Evolutionary conservation across 768 basidiomycete species (phyloP).

Genomic region (Lyophyllum atratum): DNA sequence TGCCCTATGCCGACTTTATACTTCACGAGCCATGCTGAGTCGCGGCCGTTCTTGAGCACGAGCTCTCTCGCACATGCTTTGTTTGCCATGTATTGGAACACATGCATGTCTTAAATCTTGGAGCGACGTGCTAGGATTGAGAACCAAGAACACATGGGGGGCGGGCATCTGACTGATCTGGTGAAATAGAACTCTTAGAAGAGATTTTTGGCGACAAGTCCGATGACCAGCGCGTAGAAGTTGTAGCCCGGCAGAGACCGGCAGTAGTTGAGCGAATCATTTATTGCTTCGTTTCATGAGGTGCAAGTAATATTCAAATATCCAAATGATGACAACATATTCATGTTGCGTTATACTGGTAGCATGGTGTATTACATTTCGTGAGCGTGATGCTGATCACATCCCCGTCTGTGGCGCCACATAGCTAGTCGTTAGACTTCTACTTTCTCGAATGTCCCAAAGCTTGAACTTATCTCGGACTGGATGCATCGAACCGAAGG

Average conservation of each 20-base stretch:
- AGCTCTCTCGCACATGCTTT: neutral
- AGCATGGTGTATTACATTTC: no score
- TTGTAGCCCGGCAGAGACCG: neutral
- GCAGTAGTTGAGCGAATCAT: neutral
- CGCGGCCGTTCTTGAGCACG: neutral
- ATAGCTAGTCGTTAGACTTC: no score
- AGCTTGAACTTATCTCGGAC: no score
- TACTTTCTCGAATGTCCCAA: no score
- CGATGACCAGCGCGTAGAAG: neutral
- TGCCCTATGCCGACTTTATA: neutral
- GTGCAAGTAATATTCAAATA: no score
- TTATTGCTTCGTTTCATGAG: no score
- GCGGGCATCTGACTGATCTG: conserved; percentile 1
- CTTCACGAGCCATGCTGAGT: neutral
- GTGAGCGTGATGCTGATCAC: no score
- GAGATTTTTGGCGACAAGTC: neutral
- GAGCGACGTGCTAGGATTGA: neutral
- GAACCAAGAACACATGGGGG: neutral
- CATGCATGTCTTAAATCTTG: neutral
- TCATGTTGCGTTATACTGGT: no score
- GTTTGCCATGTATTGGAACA: neutral
- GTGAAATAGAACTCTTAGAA: neutral
- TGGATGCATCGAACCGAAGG: no score
- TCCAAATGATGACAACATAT: no score
- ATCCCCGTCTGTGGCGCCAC: no score